These are phyloP conservation scores for Fragilaria crotonensis DNA, from an alignment of 108 stramenopile genomes.

Conservation along the genomic window DNA sequence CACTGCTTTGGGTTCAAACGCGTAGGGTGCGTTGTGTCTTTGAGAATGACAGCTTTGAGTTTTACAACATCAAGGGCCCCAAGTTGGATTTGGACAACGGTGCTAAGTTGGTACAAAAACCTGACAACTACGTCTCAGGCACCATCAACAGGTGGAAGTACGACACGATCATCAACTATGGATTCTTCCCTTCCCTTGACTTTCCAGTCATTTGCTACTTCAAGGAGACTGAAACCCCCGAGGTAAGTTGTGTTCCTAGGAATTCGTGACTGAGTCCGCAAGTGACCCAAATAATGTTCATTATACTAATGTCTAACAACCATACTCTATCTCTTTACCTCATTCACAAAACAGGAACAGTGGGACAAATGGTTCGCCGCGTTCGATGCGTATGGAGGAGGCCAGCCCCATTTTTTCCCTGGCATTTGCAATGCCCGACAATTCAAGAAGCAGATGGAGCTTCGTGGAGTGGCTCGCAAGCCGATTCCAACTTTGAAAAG, in stretches of 20 bases:
- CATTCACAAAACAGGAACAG: slow-evolving; percentile 15
- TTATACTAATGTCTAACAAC: too few species aligned
- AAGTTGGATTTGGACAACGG: slow-evolving; percentile 30
- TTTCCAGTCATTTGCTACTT: slow-evolving; percentile 79
- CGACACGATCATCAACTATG: slow-evolving; percentile 65
- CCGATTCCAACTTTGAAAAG: slow-evolving; percentile 32
- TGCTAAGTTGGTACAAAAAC: slow-evolving; percentile 31
- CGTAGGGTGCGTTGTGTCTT: slow-evolving; percentile 56
- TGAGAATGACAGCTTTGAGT: slow-evolving; percentile 42
- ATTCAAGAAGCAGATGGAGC: slow-evolving; percentile 63
- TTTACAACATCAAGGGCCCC: slow-evolving; percentile 46
- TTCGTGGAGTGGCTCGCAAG: slow-evolving; percentile 51
- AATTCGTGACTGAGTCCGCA: slow-evolving; percentile 39
- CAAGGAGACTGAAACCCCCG: slow-evolving; percentile 70
- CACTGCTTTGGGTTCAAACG: slow-evolving; percentile 57
- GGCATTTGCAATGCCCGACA: slow-evolving; percentile 64
- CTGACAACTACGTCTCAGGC: slow-evolving; percentile 63
- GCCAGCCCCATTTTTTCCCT: slow-evolving; percentile 74
- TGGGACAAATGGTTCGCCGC: slow-evolving; percentile 41
- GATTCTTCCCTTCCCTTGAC: slow-evolving; percentile 60
- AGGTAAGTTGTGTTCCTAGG: slow-evolving; percentile 3
- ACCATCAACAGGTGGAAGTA: slow-evolving; percentile 69
- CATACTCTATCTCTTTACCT: too few species aligned
- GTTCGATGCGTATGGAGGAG: slow-evolving; percentile 42
- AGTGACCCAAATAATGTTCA: background rate